A percentile compares a stretch with the other conserved stretches of the same genome.
Conservation (phyloP, 2,329 filamentous ascomycete genomes). For the Colletotrichum viniferum region DNA sequence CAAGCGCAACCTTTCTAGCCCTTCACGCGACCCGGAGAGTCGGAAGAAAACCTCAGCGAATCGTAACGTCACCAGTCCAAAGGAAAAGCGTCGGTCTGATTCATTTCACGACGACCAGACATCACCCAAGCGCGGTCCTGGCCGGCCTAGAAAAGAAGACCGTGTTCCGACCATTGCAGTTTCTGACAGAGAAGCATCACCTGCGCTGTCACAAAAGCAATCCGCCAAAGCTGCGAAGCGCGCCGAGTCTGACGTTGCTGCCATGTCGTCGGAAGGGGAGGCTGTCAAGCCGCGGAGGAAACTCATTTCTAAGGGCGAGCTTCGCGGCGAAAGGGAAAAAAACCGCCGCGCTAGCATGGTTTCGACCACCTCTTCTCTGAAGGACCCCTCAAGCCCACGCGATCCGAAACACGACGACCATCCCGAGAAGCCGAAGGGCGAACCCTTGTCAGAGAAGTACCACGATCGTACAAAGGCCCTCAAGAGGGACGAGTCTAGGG, state of each 20-base stretch:
- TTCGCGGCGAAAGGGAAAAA: constrained; percentile 63
- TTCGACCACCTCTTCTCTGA: constrained; percentile 57
- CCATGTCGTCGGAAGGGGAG: constrained; percentile 61
- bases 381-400: constrained; percentile 58
- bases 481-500: constrained; percentile 65
- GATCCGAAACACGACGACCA: constrained; percentile 54
- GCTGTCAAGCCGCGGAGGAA: constrained; percentile 64
- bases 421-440: constrained; percentile 50
- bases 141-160: constrained; percentile 61
- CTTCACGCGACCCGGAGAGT: constrained; percentile 47
- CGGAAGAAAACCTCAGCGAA: constrained; percentile 45
- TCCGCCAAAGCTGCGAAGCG: constrained; percentile 51
- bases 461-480: constrained; percentile 65
- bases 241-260: constrained; percentile 57
- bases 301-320: constrained; percentile 66
- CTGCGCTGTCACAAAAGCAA: constrained; percentile 50
- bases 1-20: constrained; percentile 55
- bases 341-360: constrained; percentile 63
- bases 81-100: constrained; percentile 52
- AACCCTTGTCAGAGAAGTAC: constrained; percentile 55
- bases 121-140: constrained; percentile 55
- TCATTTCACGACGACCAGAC: constrained; percentile 52
- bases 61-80: constrained; percentile 47
- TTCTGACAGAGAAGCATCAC: constrained; percentile 60
- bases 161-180: constrained; percentile 49